Evolutionary conservation across 179 eudicot genomes (phyloP), one percentile per base, ranked within the genome.

Genomic region (Gypsophila paniculata): DNA sequence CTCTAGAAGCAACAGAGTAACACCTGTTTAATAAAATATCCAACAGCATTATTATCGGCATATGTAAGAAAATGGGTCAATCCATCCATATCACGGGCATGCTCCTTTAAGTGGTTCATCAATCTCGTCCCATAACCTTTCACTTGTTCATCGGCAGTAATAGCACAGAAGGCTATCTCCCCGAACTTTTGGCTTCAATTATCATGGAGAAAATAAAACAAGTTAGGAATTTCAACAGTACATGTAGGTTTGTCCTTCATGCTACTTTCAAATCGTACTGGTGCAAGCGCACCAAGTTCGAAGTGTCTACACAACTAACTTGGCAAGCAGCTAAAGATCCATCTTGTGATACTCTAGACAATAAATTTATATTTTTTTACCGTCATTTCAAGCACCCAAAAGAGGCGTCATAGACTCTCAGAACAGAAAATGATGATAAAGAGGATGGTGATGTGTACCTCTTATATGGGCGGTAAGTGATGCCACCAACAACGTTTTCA

Each of bases 11-110:
- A 46, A 23, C 14, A 36, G 29, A 4, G 9, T 9, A 17, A 18
- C 52, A 94, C 99, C 97, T 94, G 99, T 76, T 94, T 94, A 78
- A 82, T 86, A 76, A 94, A 94, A 78, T 94, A 94, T 68, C 99
- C 99, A 79, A 94, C 99, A 70, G 99, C 99, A 77, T 94, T 94
- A 69, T 94, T 94, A 85, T 94, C 99, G 42, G 99, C 99, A 80
- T 91, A 94, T 21, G 99, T 94, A 62, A 94, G 86, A 81, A 94
- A 94, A 86, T 94, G 99, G 60, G 96, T 91, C 73, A 94, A 78
- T 52, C 99, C 96, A 81, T 94, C 99, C 32, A 75, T 78, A 79
- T 94, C 99, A 63, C 99, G 99, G 54, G 99, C 99, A 80, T 94
- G 88, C 86, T 87, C 90, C 81, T 94, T 94, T 34, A 94, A 81